Conservation (phyloP, 129 eudicot genomes). For the Centella asiatica region DNA sequence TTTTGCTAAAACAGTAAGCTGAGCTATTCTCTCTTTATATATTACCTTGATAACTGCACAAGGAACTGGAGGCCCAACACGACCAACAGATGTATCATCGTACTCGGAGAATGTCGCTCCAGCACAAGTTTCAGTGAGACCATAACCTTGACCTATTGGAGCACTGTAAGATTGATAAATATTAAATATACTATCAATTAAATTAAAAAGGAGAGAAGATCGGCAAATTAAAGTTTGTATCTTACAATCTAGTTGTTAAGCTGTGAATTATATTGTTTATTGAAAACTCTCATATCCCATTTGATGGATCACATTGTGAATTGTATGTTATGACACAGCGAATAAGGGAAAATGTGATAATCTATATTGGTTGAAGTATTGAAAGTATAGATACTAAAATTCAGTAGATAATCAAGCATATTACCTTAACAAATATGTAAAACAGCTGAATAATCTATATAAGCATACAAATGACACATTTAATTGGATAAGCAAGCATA, state of each 20-base stretch:
- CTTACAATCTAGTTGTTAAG: background rate
- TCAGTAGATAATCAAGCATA: too few relatives aligned
- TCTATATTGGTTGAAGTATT: too few relatives aligned
- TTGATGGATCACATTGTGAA: too few relatives aligned
- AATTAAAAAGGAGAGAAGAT: background rate
- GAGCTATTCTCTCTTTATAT: background rate
- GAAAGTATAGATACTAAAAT: too few relatives aligned
- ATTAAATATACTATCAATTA: background rate
- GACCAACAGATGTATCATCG: slow-evolving; percentile 93
- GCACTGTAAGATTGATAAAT: slow-evolving; percentile 37
- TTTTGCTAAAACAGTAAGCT: background rate
- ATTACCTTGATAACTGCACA: slow-evolving; percentile 84
- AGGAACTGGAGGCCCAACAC: slow-evolving; percentile 96
- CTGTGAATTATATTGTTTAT: too few relatives aligned
- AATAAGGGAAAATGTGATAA: too few relatives aligned
- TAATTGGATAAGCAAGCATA: too few relatives aligned
- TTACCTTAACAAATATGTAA: too few relatives aligned
- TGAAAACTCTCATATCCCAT: too few relatives aligned
- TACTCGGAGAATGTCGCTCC: slow-evolving; percentile 94
- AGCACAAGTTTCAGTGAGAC: slow-evolving; percentile 97
- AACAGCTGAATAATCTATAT: too few relatives aligned
- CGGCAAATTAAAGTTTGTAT: background rate
- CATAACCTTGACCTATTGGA: slow-evolving; percentile 98
- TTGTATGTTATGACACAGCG: too few relatives aligned
- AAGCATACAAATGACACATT: too few relatives aligned